Conservation (phyloP, 176 grass and related monocot genomes). For the Aegilops bicornis region DNA sequence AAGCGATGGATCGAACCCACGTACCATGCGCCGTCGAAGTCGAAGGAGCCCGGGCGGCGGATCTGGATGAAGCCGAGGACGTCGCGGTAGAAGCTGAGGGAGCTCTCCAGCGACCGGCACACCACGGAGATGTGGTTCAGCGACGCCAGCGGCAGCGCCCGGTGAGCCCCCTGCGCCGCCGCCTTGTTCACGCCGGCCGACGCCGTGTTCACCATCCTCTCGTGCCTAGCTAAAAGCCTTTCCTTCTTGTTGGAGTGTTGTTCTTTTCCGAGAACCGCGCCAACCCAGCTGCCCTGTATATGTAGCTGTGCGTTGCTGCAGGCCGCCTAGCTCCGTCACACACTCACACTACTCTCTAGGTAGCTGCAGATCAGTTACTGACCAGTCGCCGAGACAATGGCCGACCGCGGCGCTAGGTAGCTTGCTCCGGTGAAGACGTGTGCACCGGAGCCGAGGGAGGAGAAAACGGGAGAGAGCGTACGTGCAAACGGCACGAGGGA, state of each 20-base stretch:
- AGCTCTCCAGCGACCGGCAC: conserved; percentile 64
- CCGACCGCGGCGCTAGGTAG: not conserved
- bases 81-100: conserved; percentile 72
- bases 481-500: no score
- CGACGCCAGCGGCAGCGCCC: conserved; percentile 54
- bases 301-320: no score
- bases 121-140: conserved; percentile 88
- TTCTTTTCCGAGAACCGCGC: not conserved
- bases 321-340: not conserved
- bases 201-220: conserved; percentile 40
- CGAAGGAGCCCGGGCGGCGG: conserved; percentile 63
- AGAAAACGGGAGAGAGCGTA: no score
- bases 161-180: not conserved
- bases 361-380: not conserved
- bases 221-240: not conserved
- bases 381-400: not conserved
- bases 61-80: conserved; percentile 78
- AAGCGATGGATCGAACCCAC: no score
- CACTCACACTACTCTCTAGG: not conserved
- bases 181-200: not conserved
- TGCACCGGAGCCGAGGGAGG: not conserved
- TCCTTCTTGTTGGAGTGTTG: not conserved
- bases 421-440: not conserved
- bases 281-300: not conserved
- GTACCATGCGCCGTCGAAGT: conserved; percentile 74